Evolutionary conservation across 2,329 filamentous ascomycete genomes (phyloP), one percentile per base, ranked within the genome.

Genomic region (Aspergillus jensenii): DNA sequence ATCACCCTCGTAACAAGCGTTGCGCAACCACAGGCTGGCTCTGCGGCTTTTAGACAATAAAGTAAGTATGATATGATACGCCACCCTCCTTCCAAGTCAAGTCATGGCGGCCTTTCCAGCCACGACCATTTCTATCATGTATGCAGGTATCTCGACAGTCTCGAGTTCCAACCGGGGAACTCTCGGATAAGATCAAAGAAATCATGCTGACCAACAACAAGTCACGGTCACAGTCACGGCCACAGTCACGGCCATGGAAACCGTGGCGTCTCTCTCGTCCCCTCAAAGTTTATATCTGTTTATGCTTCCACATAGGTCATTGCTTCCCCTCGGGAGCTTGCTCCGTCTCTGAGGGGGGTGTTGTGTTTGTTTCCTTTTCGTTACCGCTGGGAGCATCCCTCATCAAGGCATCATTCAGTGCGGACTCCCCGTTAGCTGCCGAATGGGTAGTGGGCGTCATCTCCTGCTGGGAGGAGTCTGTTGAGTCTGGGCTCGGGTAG

Each of bases 401-500:
- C n/a, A 41, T 4, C 17, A 19, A 4, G 27, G 27, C 9, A 31
- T 31, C 21, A 17, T 50, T 21, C 19, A 21, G 14, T 15, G 48
- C 8, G 35, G 31, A 23, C 9, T 62, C 59, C 45, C 55, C 51
- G 49, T 61, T 58, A 40, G 44, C 31, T 46, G 44, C 52, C 44
- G 52, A 47, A 35, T 48, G 35, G 37, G 44, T 14, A 11, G 70
- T 72, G 8, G 74, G 68, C 3, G 70, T 73, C 14, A 62, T 59
- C 39, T 66, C 64, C 43, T 71, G 67, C n/a, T 74, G 66, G 33
- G 70, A 68, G 37, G 70, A 68, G 37, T 65, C 68, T 27, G 63
- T 84, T 81, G 59, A 78, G 78, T 68, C 88, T 80, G 82, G 83
- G 54, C 82, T 84, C 55, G 77, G 77, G 55, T 76, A 80, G 59